These are phyloP conservation scores for Tetrahymena thermophila DNA, from an alignment of 73 alveolate species.

Conservation along the genomic window DNA sequence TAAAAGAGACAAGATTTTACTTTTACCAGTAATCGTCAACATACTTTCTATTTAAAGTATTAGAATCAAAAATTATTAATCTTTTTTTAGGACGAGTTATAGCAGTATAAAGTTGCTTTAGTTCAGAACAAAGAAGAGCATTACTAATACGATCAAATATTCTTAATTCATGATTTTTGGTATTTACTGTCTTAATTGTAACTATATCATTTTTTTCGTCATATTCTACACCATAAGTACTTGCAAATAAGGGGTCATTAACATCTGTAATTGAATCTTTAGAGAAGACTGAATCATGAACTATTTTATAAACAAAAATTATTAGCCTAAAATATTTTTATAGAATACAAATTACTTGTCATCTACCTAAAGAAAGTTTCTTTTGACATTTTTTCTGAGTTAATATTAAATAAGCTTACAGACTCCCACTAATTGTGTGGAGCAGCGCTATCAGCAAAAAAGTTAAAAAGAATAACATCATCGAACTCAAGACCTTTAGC, in stretches of 20 bases:
- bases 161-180: neutral
- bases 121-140: slow-evolving; percentile 21
- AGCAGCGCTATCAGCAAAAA: slow-evolving; percentile 44
- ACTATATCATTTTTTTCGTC: neutral
- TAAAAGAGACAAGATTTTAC: slow-evolving; percentile 14
- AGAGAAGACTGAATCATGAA: neutral
- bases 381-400: neutral
- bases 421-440: neutral
- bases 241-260: neutral
- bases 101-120: slow-evolving; percentile 53
- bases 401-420: neutral
- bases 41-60: slow-evolving; percentile 1
- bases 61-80: slow-evolving; percentile 43
- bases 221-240: neutral
- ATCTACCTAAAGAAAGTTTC: neutral
- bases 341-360: neutral
- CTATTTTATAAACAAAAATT: neutral
- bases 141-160: neutral
- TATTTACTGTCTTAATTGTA: neutral
- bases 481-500: slow-evolving; percentile 72
- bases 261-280: neutral
- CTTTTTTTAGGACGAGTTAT: slow-evolving; percentile 60
- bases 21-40: slow-evolving; percentile 16
- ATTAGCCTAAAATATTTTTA: neutral
- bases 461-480: slow-evolving; percentile 61